Evolutionary conservation across 2,329 filamentous ascomycete genomes (phyloP).

Genomic region (Diaporthe sp.): DNA sequence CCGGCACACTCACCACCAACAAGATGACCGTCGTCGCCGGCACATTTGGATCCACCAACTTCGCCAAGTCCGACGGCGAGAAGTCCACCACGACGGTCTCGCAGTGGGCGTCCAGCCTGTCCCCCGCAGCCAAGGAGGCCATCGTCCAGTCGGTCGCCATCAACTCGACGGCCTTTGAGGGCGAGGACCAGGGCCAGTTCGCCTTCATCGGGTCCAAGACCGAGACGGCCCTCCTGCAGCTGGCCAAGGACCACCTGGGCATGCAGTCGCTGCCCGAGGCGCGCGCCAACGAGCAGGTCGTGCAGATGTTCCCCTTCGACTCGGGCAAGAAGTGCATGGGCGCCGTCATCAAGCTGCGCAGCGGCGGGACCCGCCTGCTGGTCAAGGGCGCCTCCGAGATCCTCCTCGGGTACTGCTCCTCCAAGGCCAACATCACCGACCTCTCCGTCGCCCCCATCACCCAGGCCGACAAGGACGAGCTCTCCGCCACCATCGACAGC

Average conservation of each 20-base stretch:
- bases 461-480: slow-evolving; percentile 45
- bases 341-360: slow-evolving; percentile 59
- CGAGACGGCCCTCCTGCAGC: slow-evolving; percentile 63
- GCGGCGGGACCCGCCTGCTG: slow-evolving; percentile 57
- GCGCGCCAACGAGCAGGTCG: slow-evolving; percentile 56
- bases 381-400: slow-evolving; percentile 70
- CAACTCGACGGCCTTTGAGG: slow-evolving; percentile 69
- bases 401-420: slow-evolving; percentile 56
- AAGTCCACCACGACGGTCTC: slow-evolving; percentile 33
- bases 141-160: slow-evolving; percentile 59
- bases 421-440: slow-evolving; percentile 63
- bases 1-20: slow-evolving; percentile 79
- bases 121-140: slow-evolving; percentile 44
- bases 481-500: slow-evolving; percentile 65
- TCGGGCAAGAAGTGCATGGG: slow-evolving; percentile 67
- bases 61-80: slow-evolving; percentile 24
- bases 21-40: slow-evolving; percentile 82
- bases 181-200: slow-evolving; percentile 54
- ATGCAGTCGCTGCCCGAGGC: slow-evolving; percentile 58
- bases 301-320: slow-evolving; percentile 65
- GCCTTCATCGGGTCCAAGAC: slow-evolving; percentile 67
- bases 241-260: slow-evolving; percentile 61
- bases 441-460: slow-evolving; percentile 38
- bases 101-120: slow-evolving; percentile 45
- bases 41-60: slow-evolving; percentile 60